Evolutionary conservation across 768 basidiomycete genomes (phyloP), one percentile per base, ranked within the genome.

Genomic region (Phylloporus sp.): DNA sequence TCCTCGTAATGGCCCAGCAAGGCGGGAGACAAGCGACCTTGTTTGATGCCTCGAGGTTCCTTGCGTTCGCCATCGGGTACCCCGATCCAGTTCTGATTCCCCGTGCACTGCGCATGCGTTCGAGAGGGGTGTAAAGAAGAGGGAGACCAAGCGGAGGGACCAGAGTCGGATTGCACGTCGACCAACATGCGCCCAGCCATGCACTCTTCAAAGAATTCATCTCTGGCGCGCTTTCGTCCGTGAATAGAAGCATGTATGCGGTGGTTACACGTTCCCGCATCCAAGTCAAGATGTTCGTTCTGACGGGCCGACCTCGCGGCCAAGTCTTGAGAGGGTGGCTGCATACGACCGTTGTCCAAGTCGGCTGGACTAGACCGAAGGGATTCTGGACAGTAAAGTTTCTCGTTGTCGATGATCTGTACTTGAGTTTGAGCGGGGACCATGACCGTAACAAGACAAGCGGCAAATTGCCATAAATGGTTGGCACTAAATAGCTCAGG

Each of bases 311-410:
- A n/a, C 5, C 22, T 36, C 3, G 35, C 23, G 14, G 39, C 11
- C 17, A 53, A 36, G 33, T 50, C 43, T 38, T 27, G 46, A 24
- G 47, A 32, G 39, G 38, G 45, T 28, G 49, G 22, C n/a, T 27
- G 37, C 10, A 50, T 10, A n/a, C 48, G 15, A 32, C 50, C 28
- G 9, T 17, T 24, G 38, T 43, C 52, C 38, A 17, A 43, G 37
- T 33, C 24, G 14, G 41, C 11, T 9, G 48, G 32, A 58, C 49
- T 40, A 42, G 51, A 45, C 44, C 56, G 59, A 38, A 54, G 47
- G 48, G 58, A 47, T 20, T 69, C 55, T 13, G 80, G 79, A 50
- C 80, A 82, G 61, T 81, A 82, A 34, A 76, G 80, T 47, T 82
- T 82, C 22, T 75, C 65, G n/a, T 69, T 59, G 62, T 81, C 78